These are phyloP conservation scores for Dentipellis fragilis DNA, from an alignment of 768 basidiomycete genomes.

Conservation along the genomic window DNA sequence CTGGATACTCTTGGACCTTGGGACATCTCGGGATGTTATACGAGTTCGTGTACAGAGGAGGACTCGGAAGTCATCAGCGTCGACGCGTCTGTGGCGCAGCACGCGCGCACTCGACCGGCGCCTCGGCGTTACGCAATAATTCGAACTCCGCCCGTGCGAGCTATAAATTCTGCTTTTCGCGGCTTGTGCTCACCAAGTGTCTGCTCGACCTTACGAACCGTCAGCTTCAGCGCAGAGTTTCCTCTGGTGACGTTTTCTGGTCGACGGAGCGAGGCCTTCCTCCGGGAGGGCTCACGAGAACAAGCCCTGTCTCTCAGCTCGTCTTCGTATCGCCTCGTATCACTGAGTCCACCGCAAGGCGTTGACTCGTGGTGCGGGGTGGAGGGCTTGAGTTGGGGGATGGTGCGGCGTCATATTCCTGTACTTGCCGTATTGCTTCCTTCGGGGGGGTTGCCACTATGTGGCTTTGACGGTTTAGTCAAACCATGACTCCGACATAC, in stretches of 20 bases:
- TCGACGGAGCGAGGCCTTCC: slow-evolving; percentile 69
- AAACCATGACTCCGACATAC: slow-evolving; percentile 74
- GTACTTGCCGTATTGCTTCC: slow-evolving; percentile 54
- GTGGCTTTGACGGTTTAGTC: slow-evolving; percentile 74
- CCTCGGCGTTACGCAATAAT: slow-evolving; percentile 9
- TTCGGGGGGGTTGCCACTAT: slow-evolving; percentile 49
- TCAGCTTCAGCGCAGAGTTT: slow-evolving; percentile 40
- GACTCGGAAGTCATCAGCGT: not conserved
- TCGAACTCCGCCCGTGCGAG: slow-evolving; percentile 8
- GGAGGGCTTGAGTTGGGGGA: slow-evolving; percentile 34
- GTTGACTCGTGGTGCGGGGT: slow-evolving; percentile 37
- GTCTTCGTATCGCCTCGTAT: slow-evolving; percentile 26
- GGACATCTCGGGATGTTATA: not conserved
- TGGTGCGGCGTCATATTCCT: slow-evolving; percentile 71
- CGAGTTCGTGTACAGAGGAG: too few relatives aligned
- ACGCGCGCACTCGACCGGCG: not conserved
- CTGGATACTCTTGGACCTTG: slow-evolving; percentile 27
- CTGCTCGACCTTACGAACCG: slow-evolving; percentile 63
- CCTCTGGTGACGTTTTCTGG: slow-evolving; percentile 63
- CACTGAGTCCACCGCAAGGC: slow-evolving; percentile 41
- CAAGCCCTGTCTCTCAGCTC: slow-evolving; percentile 20
- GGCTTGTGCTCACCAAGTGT: slow-evolving; percentile 37
- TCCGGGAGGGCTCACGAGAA: slow-evolving; percentile 40
- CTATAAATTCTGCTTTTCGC: slow-evolving; percentile 17
- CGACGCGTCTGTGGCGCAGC: slow-evolving; percentile 19